Percentiles rank a stretch among this genome's conserved stretches.
phyloP scores from a whole-genome alignment of 192 early-diverging fungal genomes.

The Mortierella hygrophila region DNA sequence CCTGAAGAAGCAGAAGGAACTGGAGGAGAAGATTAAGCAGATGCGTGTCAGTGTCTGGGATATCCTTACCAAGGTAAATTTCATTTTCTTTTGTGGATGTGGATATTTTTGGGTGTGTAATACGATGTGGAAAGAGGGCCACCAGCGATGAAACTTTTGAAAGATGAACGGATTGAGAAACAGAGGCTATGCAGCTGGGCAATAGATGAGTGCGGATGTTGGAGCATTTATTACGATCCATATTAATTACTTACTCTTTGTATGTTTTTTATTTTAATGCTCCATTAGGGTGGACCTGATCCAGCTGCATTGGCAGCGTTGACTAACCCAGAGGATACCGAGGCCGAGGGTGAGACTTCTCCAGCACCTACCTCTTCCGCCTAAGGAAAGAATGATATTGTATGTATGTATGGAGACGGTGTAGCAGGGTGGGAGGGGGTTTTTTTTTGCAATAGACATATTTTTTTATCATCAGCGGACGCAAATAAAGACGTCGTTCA shows the following conservation, averaged over 20 bases:
- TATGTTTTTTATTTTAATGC: neutral
- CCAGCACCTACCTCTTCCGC: neutral
- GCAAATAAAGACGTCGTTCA: neutral
- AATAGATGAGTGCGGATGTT: neutral
- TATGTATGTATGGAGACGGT: neutral
- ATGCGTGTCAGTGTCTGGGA: slow-evolving; percentile 93
- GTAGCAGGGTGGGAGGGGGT: neutral
- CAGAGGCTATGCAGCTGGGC: neutral
- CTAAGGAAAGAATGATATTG: neutral
- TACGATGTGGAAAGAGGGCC: no score
- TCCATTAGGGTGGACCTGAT: slow-evolving; percentile 47
- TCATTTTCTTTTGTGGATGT: neutral
- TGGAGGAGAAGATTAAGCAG: slow-evolving; percentile 83
- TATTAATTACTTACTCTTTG: neutral
- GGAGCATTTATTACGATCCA: neutral
- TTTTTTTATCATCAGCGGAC: neutral
- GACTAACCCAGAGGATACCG: neutral
- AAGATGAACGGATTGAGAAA: neutral
- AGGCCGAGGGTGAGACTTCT: neutral
- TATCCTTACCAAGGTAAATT: slow-evolving; percentile 69
- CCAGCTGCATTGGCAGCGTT: slow-evolving; percentile 44
- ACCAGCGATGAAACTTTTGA: neutral
- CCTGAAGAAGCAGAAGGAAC: slow-evolving; percentile 74
- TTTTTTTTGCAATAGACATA: neutral
- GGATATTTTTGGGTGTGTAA: neutral